Conservation (phyloP, 805 yeast species). For the Tetrapisispora arboricola region DNA sequence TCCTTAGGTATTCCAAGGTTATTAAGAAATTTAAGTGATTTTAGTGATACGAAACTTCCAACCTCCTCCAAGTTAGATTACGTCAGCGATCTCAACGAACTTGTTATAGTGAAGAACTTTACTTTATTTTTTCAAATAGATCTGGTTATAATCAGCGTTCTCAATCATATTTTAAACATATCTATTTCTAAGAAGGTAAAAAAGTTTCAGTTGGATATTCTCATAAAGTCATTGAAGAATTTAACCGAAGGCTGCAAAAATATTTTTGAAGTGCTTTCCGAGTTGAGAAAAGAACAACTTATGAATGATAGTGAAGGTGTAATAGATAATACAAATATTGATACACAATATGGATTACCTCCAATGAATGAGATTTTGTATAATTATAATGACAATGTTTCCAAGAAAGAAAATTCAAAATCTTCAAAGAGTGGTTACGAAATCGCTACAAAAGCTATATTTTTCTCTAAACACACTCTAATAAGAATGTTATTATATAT, state of each 20-base stretch:
- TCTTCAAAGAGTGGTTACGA: conserved; percentile 32
- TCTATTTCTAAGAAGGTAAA: conserved; percentile 32
- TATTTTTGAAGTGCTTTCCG: conserved; percentile 21
- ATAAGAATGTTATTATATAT: conserved; percentile 41
- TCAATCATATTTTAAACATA: conserved; percentile 27
- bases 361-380: conserved; percentile 15
- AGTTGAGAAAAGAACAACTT: conserved; percentile 21
- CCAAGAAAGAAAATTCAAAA: conserved; percentile 15
- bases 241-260: conserved; percentile 27
- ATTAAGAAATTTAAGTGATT: conserved; percentile 30
- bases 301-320: conserved; percentile 23
- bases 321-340: conserved; percentile 10
- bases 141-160: conserved; percentile 29
- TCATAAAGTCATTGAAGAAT: conserved; percentile 27
- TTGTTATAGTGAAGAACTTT: conserved; percentile 38
- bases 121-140: conserved; percentile 39
- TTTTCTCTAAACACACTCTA: conserved; percentile 31
- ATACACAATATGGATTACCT: conserved; percentile 26
- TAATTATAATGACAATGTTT: neutral
- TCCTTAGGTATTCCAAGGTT: conserved; percentile 34
- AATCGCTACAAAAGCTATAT: conserved; percentile 32
- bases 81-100: conserved; percentile 33
- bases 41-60: conserved; percentile 37
- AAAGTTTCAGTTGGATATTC: conserved; percentile 30
- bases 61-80: conserved; percentile 29